These are phyloP conservation scores for Cryphonectria parasitica DNA, from an alignment of 2,329 filamentous ascomycete species.

Conservation along the genomic window DNA sequence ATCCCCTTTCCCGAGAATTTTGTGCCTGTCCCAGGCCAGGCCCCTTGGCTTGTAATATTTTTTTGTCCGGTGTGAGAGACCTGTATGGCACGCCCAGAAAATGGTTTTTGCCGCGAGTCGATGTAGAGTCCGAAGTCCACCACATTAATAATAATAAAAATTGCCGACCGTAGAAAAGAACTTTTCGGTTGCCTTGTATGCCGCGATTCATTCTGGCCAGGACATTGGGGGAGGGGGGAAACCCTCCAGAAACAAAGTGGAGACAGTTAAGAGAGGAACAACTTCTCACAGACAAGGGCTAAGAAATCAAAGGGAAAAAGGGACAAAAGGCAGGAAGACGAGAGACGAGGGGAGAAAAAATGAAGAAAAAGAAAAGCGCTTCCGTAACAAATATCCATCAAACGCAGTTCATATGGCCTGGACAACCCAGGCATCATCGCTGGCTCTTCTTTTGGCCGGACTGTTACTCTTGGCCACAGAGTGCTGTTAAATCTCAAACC, in stretches of 20 bases:
- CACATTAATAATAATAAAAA: background rate
- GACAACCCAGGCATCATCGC: conserved; percentile 9
- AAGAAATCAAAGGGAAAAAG: conserved; percentile 1
- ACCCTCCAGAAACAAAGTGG: background rate
- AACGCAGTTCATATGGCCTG: background rate
- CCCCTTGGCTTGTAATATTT: background rate
- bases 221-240: background rate
- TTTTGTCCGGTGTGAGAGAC: conserved; percentile 10
- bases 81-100: background rate
- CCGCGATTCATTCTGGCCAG: conserved; percentile 6
- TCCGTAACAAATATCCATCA: conserved; percentile 8
- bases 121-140: background rate
- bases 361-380: background rate
- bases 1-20: conserved; percentile 2
- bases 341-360: conserved; percentile 1
- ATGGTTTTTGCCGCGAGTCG: conserved; percentile 4
- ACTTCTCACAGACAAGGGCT: background rate
- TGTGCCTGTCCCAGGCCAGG: conserved; percentile 1
- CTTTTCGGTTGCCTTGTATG: conserved; percentile 22
- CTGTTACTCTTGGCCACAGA: conserved; percentile 22
- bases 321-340: background rate
- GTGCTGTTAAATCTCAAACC: conserved; percentile 29
- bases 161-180: conserved; percentile 4
- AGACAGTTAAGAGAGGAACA: background rate
- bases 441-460: conserved; percentile 12